Percentiles rank a stretch among this genome's conserved stretches.
Conservation (phyloP, 345 rosid genomes). For the Dimocarpus longan region DNA sequence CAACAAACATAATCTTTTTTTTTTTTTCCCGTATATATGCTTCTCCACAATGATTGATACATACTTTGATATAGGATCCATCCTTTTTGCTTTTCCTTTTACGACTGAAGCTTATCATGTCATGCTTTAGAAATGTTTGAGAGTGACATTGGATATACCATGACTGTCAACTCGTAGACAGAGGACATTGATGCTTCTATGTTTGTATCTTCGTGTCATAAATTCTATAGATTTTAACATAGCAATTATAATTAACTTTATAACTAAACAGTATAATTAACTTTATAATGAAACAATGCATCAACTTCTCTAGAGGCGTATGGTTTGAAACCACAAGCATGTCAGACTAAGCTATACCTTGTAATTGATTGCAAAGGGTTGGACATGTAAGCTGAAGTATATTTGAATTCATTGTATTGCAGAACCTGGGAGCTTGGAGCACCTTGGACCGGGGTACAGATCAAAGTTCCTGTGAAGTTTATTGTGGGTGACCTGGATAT, state of each 20-base stretch:
- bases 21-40: too few species aligned
- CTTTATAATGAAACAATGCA: too few species aligned
- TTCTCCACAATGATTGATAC: not conserved
- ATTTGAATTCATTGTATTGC: not conserved
- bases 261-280: too few species aligned
- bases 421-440: slow-evolving; percentile 28
- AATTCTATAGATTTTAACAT: too few species aligned
- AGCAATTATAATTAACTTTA: too few species aligned
- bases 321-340: too few species aligned
- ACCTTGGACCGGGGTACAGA: slow-evolving; percentile 20
- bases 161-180: not conserved
- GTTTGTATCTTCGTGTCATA: too few species aligned
- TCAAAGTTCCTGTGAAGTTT: slow-evolving; percentile 23
- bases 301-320: too few species aligned
- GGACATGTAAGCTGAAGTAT: too few species aligned
- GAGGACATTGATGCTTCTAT: not conserved
- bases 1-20: not conserved
- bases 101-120: not conserved
- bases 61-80: not conserved
- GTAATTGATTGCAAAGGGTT: too few species aligned
- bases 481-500: not conserved
- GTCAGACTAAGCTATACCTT: too few species aligned
- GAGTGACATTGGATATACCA: not conserved
- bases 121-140: not conserved
- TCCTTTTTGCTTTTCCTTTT: not conserved